phyloP scores from a whole-genome alignment of 2,329 filamentous ascomycete species.

The Nemania sp. region DNA sequence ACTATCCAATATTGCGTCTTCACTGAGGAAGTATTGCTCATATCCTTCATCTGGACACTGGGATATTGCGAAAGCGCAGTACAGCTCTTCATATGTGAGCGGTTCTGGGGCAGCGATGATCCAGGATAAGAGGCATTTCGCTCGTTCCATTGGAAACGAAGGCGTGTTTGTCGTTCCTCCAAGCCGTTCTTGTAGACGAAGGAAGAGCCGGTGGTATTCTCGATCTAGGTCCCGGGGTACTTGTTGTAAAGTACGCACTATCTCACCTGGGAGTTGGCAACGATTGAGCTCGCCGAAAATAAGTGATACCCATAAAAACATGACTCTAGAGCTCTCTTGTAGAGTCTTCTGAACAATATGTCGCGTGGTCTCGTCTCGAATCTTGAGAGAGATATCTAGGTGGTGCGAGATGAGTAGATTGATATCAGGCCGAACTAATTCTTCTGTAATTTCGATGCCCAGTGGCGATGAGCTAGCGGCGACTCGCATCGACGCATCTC shows the following conservation, averaged over 20 bases:
- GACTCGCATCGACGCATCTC: too few species aligned
- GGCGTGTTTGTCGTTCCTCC: neutral
- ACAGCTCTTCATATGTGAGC: constrained; percentile 25
- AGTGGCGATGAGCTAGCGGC: too few species aligned
- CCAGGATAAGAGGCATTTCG: constrained; percentile 30
- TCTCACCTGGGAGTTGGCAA: constrained; percentile 10
- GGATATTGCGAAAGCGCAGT: constrained; percentile 21
- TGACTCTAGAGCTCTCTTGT: constrained; percentile 19
- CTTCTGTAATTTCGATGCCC: too few species aligned
- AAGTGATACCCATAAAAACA: constrained; percentile 32
- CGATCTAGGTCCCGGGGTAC: too few species aligned
- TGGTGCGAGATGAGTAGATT: too few species aligned
- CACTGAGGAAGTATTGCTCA: too few species aligned
- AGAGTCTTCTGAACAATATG: constrained; percentile 23
- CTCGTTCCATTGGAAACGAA: constrained; percentile 27
- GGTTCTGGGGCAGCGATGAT: constrained; percentile 30
- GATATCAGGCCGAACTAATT: too few species aligned
- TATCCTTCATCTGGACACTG: constrained; percentile 7
- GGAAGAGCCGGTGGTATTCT: too few species aligned
- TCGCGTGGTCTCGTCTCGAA: constrained; percentile 2
- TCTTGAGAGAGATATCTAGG: too few species aligned
- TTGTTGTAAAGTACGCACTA: too few species aligned
- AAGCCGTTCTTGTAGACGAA: too few species aligned
- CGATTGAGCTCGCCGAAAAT: constrained; percentile 30
- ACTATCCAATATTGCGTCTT: too few species aligned